Evolutionary conservation across 768 basidiomycete species (phyloP), one percentile per base, ranked within the genome.

Genomic region (Tylopilus felleus): DNA sequence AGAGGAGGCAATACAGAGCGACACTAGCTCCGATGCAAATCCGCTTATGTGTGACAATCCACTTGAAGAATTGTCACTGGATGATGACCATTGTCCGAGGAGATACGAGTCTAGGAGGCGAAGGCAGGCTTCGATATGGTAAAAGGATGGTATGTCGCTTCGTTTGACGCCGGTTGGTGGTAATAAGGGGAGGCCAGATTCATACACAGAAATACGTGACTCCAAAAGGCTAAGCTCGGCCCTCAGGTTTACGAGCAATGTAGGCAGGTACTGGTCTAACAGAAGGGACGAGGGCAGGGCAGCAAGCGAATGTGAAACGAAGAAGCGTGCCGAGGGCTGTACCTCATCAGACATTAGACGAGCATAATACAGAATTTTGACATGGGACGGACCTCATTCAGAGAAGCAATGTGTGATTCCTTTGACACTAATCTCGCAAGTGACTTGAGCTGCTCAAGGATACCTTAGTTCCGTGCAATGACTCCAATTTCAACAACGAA

Each of bases 81-180:
- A 16, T 29, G 51, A 61, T 25, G 60, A 61, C 85, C 85, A 88
- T 40, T 80, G 77, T 2, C 77, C 80, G 9, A 90, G 69, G 2
- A 90, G 74, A 63, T 78, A 85, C 1, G 77, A 72, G 58, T 90
- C 88, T 9, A 90, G 61, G 1, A 90, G 71, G 19, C 74, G 74
- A 31, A 90, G 72, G 56, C 83, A 80, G 28, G 80, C 75, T 56
- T 81, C 76, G 4, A 84, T 70, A 62, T 77, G 79, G 17, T 74
- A 69, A 33, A 82, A 62, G 19, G 76, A 75, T 25, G 70, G 75
- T 25, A 58, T 56, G 33, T 71, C 64, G 16, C 49, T 45, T 42
- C 48, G 47, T 7, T 57, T 60, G 7, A 52, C 28, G 23, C 56
- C 29, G 16, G 63, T 49, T 0, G 61, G 12, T 3, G 77, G 74